Base-by-base conservation (phyloP, 805 yeast species). In the Candida succiphila region DNA sequence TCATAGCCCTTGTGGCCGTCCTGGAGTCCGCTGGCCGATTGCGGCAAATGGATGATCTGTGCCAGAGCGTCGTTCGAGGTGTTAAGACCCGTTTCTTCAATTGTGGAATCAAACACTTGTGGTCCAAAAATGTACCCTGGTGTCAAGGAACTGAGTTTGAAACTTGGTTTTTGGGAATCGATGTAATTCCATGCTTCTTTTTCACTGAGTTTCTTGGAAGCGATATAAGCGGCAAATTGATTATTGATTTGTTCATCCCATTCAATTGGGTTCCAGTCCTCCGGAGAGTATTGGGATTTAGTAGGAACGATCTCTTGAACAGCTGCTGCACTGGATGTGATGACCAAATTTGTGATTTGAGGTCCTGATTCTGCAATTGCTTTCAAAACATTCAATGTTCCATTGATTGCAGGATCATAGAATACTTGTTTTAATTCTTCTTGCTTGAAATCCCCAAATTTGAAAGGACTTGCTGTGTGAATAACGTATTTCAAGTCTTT, bases 1-100 rank as follows among this genome's bases (percentile, higher is more conserved):
- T 38, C 46, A 51, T 2, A 49, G 55, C 6, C 46, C 46, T 5
- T 41, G 42, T 35, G 49, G 25, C 7, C 17, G 38, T 33, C 14
- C 53, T 48, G 27, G 27, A 32, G 34, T 18, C 58, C 22, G 49
- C 37, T 36, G 30, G 37, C 42, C 17, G 30, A 35, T 10, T 52
- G 46, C 40, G 21, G 54, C 13, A 30, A 34, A 36, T 78, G 49
- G 44, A 24, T 53, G 38, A 18, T 21, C 57, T 10, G 48, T 27
- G 15, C 30, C 17, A 36, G 48, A 49, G 35, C 23, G 35, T 57
- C 57, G 19, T 59, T 51, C 12, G 62, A 58, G 13, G 54, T 44
- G 48, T 58, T 58, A 76, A 22, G 67, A 75, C 44, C 74, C n/a
- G n/a, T n/a, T 79, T 43, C 78, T 61, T 3, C 75, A 78, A 47